These are phyloP conservation scores for Coleophoma cylindrospora DNA, from an alignment of 2,329 filamentous ascomycete species.

Conservation along the genomic window DNA sequence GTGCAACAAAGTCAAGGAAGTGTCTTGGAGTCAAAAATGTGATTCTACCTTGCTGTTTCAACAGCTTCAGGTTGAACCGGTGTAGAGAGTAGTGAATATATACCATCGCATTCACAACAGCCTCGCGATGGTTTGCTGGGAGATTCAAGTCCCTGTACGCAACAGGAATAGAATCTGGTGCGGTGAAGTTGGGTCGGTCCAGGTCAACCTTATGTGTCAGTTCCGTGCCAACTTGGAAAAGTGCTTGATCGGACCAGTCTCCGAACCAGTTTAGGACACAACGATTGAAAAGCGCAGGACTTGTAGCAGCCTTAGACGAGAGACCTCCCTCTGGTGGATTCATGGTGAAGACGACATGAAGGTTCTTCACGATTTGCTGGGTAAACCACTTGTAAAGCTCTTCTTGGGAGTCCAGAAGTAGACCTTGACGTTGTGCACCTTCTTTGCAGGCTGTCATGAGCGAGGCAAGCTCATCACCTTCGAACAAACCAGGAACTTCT, in stretches of 20 bases:
- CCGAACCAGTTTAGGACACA: constrained; percentile 99
- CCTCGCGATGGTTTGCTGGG: constrained; percentile 84
- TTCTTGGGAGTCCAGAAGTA: constrained; percentile 94
- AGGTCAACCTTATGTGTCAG: constrained; percentile 95
- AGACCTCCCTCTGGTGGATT: constrained; percentile 95
- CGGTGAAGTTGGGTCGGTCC: constrained; percentile 77
- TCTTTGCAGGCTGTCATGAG: constrained; percentile 99
- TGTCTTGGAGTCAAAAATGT: constrained; percentile 95
- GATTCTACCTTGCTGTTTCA: constrained; percentile 85
- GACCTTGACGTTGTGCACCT: constrained; percentile 90
- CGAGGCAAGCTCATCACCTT: constrained; percentile 97
- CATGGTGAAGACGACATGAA: constrained; percentile 99
- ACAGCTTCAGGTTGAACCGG: constrained; percentile 79
- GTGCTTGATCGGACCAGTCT: constrained; percentile 97
- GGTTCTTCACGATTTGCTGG: constrained; percentile 96
- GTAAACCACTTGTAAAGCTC: constrained; percentile 99
- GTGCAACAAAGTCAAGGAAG: constrained; percentile 95
- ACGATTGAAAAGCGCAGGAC: constrained; percentile 97
- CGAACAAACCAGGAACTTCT: constrained; percentile 97
- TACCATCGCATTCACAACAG: constrained; percentile 97
- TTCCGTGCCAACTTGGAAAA: constrained; percentile 96
- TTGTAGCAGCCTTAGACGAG: constrained; percentile 93
- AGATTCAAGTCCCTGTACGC: constrained; percentile 82
- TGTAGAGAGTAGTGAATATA: constrained; percentile 96
- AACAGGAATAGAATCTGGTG: constrained; percentile 87